These are phyloP conservation scores for Vigna unguiculata DNA, from an alignment of 306 rosid species.

Conservation along the genomic window DNA sequence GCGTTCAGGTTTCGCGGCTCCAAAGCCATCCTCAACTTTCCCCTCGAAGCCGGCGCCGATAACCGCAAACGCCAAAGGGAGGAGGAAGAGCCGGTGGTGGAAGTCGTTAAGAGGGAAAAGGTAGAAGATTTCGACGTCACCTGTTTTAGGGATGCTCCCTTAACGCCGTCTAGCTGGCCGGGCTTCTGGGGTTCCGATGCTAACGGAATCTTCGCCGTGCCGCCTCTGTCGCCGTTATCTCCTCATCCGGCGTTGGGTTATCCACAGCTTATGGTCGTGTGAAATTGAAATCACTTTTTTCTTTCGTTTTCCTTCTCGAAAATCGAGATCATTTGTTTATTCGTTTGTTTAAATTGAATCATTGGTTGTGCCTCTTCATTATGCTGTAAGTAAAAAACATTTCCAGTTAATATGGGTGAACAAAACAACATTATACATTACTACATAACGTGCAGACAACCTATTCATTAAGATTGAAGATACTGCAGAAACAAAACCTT, in stretches of 20 bases:
- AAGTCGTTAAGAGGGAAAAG: conserved; percentile 56
- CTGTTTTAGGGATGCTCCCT: conserved; percentile 51
- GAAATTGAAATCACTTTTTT: conserved; percentile 15
- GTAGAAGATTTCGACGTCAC: conserved; percentile 23
- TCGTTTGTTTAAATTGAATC: neutral
- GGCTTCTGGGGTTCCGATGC: conserved; percentile 60
- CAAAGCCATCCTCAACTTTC: conserved; percentile 81
- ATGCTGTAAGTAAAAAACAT: neutral
- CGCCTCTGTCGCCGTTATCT: conserved; percentile 84
- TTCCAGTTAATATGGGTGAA: neutral
- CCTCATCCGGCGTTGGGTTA: conserved; percentile 64
- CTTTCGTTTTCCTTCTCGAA: neutral
- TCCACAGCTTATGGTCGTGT: conserved; percentile 73
- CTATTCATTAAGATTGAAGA: neutral
- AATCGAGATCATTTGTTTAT: neutral
- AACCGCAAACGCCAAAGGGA: conserved; percentile 56
- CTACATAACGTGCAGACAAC: neutral
- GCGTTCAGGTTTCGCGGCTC: conserved; percentile 80
- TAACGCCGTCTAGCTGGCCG: conserved; percentile 80
- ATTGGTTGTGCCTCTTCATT: neutral
- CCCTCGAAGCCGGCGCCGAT: conserved; percentile 54
- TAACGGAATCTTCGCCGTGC: conserved; percentile 57
- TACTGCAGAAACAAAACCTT: neutral
- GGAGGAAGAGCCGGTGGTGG: neutral
- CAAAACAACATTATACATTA: neutral